A percentile compares a stretch with the other conserved stretches of the same genome.
These are phyloP conservation scores for Neurospora sp. DNA, from an alignment of 2,329 filamentous ascomycete species.

Conservation along the genomic window DNA sequence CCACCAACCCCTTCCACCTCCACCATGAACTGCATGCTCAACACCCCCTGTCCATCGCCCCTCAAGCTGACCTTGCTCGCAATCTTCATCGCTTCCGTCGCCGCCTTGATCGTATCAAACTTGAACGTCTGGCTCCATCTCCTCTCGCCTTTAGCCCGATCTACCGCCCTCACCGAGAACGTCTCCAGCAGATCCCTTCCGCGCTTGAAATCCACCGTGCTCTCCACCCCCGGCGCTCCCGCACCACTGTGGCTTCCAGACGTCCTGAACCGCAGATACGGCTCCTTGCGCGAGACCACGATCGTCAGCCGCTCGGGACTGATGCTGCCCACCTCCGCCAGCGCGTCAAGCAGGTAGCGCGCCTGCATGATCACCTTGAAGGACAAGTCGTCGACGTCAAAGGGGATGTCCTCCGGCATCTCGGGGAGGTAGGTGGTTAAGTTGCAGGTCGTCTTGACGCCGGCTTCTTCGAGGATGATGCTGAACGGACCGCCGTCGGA, in stretches of 20 bases:
- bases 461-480: conserved; percentile 76
- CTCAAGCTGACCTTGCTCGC: conserved; percentile 88
- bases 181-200: conserved; percentile 64
- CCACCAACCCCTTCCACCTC: conserved; percentile 57
- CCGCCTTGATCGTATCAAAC: conserved; percentile 76
- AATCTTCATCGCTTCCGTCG: conserved; percentile 83
- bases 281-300: conserved; percentile 49
- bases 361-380: conserved; percentile 95
- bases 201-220: conserved; percentile 56
- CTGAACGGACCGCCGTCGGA: conserved; percentile 68
- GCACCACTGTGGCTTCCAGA: conserved; percentile 29
- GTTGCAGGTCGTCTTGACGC: conserved; percentile 81
- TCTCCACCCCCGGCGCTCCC: conserved; percentile 47
- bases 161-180: conserved; percentile 46
- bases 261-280: conserved; percentile 61
- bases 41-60: conserved; percentile 77
- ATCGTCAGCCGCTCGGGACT: conserved; percentile 65
- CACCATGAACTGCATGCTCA: conserved; percentile 95
- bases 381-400: conserved; percentile 66
- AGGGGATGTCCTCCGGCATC: conserved; percentile 70
- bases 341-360: conserved; percentile 59
- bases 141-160: not conserved
- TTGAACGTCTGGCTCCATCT: conserved; percentile 66
- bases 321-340: conserved; percentile 59
- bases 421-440: conserved; percentile 80